Evolutionary conservation across 306 rosid genomes (phyloP).

Genomic region (Inga leiocalycina): DNA sequence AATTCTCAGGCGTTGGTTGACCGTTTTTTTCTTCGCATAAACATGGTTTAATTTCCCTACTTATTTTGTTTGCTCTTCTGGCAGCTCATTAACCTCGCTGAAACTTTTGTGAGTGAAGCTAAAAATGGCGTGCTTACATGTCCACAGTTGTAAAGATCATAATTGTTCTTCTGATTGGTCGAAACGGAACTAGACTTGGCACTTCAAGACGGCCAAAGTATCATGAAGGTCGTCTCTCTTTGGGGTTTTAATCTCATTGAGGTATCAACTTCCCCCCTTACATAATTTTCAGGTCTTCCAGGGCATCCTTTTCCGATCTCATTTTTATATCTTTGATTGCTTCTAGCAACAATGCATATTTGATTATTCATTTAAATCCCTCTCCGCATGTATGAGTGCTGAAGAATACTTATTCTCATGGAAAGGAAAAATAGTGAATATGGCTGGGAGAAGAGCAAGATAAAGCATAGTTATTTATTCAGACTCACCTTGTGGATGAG

Average conservation of each 20-base stretch:
- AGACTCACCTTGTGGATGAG: too few species aligned
- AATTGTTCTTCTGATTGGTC: constrained; percentile 93
- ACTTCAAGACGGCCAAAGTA: constrained; percentile 62
- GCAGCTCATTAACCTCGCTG: not conserved
- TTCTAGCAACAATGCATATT: not conserved
- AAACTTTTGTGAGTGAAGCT: not conserved
- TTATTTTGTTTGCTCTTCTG: too few species aligned
- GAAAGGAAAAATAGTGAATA: too few species aligned
- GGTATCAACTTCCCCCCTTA: constrained; percentile 33
- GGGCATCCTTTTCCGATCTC: not conserved
- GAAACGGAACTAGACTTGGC: constrained; percentile 31
- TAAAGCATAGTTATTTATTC: too few species aligned
- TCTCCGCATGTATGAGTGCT: too few species aligned
- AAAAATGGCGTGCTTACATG: constrained; percentile 90
- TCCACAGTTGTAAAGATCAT: constrained; percentile 91
- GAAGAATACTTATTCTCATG: too few species aligned
- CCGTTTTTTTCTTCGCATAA: too few species aligned
- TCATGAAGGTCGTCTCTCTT: constrained; percentile 78
- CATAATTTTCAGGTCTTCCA: not conserved
- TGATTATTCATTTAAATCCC: not conserved
- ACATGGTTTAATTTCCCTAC: too few species aligned
- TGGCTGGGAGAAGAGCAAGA: too few species aligned
- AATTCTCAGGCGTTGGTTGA: too few species aligned
- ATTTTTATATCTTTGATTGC: not conserved
- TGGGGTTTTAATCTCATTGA: constrained; percentile 86